phyloP scores from a whole-genome alignment of 352 stramenopile species.

The Pythium phragmiticola region DNA sequence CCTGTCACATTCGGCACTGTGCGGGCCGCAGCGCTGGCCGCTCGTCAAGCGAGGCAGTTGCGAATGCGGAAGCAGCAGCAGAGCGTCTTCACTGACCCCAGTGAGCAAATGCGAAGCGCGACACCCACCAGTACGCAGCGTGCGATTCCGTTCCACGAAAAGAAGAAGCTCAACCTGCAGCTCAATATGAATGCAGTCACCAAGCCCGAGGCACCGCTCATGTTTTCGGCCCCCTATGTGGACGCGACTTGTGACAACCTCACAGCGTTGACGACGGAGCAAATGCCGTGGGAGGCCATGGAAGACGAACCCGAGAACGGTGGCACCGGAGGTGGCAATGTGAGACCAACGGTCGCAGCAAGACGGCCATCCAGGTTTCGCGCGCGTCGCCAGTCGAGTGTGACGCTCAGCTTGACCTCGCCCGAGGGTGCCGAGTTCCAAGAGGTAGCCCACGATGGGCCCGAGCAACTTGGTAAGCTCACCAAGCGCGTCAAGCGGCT shows the following conservation, averaged over 20 bases:
- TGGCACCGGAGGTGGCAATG: neutral
- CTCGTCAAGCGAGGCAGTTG: constrained; percentile 42
- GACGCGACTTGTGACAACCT: neutral
- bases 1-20: constrained; percentile 29
- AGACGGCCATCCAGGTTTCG: constrained; percentile 14
- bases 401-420: constrained; percentile 58
- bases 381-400: constrained; percentile 46
- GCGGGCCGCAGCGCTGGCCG: constrained; percentile 48
- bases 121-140: neutral
- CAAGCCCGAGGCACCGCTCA: constrained; percentile 37
- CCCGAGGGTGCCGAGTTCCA: constrained; percentile 70
- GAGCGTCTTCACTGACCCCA: neutral
- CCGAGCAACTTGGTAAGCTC: constrained; percentile 52
- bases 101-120: constrained; percentile 7
- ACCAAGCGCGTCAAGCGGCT: constrained; percentile 72
- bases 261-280: neutral
- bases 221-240: constrained; percentile 24
- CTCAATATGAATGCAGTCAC: constrained; percentile 47
- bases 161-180: constrained; percentile 56
- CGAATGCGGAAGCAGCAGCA: constrained; percentile 30
- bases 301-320: constrained; percentile 5
- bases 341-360: neutral
- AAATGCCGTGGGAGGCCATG: constrained; percentile 25
- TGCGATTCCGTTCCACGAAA: constrained; percentile 28
- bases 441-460: constrained; percentile 73